Evolutionary conservation across 2,329 filamentous ascomycete genomes (phyloP), one percentile per base, ranked within the genome.

Genomic region (Neospermospora avenae): DNA sequence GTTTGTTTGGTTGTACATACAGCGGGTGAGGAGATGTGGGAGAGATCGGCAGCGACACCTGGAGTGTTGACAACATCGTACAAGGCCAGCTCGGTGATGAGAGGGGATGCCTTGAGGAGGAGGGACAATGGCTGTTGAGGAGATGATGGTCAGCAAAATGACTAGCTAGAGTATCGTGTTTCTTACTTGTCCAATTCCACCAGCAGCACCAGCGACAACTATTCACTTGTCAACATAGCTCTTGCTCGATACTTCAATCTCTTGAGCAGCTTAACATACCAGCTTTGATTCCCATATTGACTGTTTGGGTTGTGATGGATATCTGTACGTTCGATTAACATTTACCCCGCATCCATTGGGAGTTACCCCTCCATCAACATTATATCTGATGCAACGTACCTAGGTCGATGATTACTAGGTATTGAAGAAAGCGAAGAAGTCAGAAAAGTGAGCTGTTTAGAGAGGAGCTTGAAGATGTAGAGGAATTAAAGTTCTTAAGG

Each of bases 31-130:
- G 93, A 96, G 79, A 99, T 98, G 84, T 99, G 95, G 63, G 93
- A 97, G 63, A 99, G 87, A 77, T 99, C 95, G 73, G 93, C 87
- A 67, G 93, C 91, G 74, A 99, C 95, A 78, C 95, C 95, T 71
- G 92, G 93, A 54, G 92, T 96, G 85, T 98, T 97, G 78, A 98
- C 93, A 69, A 99, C 93, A 96, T 99, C 95, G 83, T 97, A 99
- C 71, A 99, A 90, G 63, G 92, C 84, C 72, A 99, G 90, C 81
- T 98, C 91, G 73, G 93, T 89, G 72, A 99, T 83, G 73, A 91
- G 86, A 67, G 92, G 89, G 74, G 83, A 90, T 69, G 89, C 86
- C 86, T 99, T 99, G 76, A 98, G 84, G 71, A 99, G 89, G 69
- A 99, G 90, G 68, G 95, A 99, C 73, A 99, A 84, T 70, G 95